Base-by-base conservation (phyloP, 2,329 filamentous ascomycete species). In the Aspergillus sclerotialis region DNA sequence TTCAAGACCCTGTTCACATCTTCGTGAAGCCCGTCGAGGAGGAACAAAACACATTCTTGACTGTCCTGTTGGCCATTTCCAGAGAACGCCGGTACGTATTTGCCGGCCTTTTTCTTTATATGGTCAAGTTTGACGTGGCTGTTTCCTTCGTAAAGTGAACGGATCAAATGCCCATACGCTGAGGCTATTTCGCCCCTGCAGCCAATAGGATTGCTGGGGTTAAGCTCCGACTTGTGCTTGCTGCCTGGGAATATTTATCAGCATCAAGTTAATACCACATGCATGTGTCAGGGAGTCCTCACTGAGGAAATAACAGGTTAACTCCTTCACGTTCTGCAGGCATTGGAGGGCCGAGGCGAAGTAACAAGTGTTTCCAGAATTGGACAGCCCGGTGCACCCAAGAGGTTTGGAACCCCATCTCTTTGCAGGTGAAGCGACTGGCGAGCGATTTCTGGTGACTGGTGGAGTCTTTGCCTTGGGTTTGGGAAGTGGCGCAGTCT, bases 261-360 rank as follows among this genome's bases (percentile, higher is more conserved):
- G 32, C 18, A 24, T 33, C n/a, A 13, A 29, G 30, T 4, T 11
- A 16, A 14, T n/a, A n/a, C 12, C 5, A 14, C 3, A 18, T 12
- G 16, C 6, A 7, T n/a, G 17, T 8, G 26, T 24, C 32, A 38
- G 30, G 32, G 25, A 29, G 24, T 27, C 52, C 46, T 31, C 39
- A 63, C 69, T 62, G 56, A 95, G 63, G 61, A 98, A 96, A 61
- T 94, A 98, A 52, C 88, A 81, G 4, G 87, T 90, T 44, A 98
- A 67, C 61, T 98, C 92, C 55, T 94, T 86, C 0, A 95, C 88
- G 49, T 86, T 93, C 32, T 90, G 80, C 33, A 98, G 78, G 58
- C 92, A 98, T 58, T 98, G 92, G 35, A 96, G 70, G 7, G 92
- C 92, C 14, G 90, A 94, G 61, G 96, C 96, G 89, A 96, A 95